These are phyloP conservation scores for Shiraia bambusicola DNA, from an alignment of 2,329 filamentous ascomycete genomes.

Conservation along the genomic window DNA sequence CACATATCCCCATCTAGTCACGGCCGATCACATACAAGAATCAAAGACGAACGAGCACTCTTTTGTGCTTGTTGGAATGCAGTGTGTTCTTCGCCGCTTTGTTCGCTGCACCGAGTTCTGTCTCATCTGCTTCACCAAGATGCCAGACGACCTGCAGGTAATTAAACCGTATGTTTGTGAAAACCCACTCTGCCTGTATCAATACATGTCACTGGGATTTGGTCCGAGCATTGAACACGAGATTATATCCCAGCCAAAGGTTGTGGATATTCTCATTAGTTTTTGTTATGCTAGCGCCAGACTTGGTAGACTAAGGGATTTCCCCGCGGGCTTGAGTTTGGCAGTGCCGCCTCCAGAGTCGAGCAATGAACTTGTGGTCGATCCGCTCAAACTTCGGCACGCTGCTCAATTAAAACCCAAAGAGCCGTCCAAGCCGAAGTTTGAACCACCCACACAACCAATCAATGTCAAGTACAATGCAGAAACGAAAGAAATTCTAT, in stretches of 20 bases:
- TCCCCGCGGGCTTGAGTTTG: conserved; percentile 60
- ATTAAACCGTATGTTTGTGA: conserved; percentile 77
- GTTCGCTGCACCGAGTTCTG: conserved; percentile 84
- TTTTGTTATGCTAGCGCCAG: conserved; percentile 70
- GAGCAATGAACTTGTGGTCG: conserved; percentile 12
- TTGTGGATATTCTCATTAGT: conserved; percentile 81
- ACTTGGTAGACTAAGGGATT: conserved; percentile 50
- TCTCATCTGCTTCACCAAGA: conserved; percentile 74
- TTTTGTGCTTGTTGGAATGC: conserved; percentile 63
- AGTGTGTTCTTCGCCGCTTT: conserved; percentile 76
- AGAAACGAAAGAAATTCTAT: conserved; percentile 46
- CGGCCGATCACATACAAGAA: conserved; percentile 53
- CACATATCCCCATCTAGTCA: conserved; percentile 50
- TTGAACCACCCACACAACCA: background rate
- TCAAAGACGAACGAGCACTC: conserved; percentile 45
- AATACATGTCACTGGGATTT: conserved; percentile 84
- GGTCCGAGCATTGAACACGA: conserved; percentile 85
- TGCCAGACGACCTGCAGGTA: conserved; percentile 65
- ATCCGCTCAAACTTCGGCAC: conserved; percentile 3
- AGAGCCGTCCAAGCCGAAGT: background rate
- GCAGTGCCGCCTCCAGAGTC: conserved; percentile 48
- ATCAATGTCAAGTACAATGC: conserved; percentile 37
- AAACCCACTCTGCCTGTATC: conserved; percentile 74
- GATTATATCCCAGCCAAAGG: conserved; percentile 73
- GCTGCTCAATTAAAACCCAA: background rate